Conservation (phyloP, 768 basidiomycete genomes). For the Psilocybe sp. region DNA sequence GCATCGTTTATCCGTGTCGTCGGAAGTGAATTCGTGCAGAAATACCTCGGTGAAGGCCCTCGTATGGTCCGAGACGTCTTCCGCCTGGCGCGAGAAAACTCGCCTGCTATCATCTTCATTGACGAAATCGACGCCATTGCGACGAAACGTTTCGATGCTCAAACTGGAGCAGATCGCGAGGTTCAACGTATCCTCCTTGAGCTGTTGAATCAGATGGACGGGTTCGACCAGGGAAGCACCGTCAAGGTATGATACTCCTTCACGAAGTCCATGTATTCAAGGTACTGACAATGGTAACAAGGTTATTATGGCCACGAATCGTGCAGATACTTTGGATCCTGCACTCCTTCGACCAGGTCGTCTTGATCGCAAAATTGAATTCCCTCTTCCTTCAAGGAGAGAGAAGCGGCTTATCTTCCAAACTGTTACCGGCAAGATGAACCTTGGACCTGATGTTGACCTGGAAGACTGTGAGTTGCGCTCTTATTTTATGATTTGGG, state of each 20-base stretch:
- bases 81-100: constrained; percentile 93
- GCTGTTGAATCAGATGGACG: constrained; percentile 98
- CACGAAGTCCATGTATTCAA: not conserved
- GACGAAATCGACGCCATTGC: constrained; percentile 99
- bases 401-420: constrained; percentile 98
- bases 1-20: constrained; percentile 98
- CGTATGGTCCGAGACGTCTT: constrained; percentile 99
- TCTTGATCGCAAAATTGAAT: constrained; percentile 98
- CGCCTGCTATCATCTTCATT: constrained; percentile 98
- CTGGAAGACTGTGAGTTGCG: constrained; percentile 86
- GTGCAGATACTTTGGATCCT: constrained; percentile 96
- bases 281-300: constrained; percentile 25
- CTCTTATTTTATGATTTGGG: not conserved
- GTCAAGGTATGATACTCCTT: constrained; percentile 77
- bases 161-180: constrained; percentile 98
- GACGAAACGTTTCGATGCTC: constrained; percentile 98
- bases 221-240: constrained; percentile 97
- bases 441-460: constrained; percentile 95
- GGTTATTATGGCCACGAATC: constrained; percentile 99
- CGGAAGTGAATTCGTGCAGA: constrained; percentile 98
- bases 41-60: constrained; percentile 98
- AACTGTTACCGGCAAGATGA: constrained; percentile 96
- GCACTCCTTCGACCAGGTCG: constrained; percentile 96
- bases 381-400: constrained; percentile 89
- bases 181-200: constrained; percentile 98